Evolutionary conservation across 1,284 basidiomycete species (phyloP), one percentile per base, ranked within the genome.

Genomic region (Ustilago hordei): DNA sequence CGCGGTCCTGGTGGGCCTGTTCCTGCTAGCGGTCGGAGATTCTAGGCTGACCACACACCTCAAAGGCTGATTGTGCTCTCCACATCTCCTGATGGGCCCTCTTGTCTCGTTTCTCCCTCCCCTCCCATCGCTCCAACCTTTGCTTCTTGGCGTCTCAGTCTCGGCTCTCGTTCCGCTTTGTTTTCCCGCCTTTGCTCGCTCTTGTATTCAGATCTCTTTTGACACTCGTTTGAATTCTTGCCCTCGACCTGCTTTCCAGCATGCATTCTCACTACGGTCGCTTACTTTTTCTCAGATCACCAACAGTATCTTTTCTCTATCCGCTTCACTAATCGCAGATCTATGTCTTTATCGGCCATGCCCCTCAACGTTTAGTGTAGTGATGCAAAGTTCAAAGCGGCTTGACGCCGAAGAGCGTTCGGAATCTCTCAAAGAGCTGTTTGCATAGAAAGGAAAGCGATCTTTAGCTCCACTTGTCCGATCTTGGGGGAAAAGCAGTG

Each of bases 341-440:
- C 53, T 60, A 66, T 56, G 50, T 47, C 39, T 45, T 19, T 45
- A 8, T 60, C 23, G 55, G 23, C 17, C 50, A 9, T n/a, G 43
- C 12, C 43, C 19, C 13, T 38, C 28, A 47, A 4, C 32, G 36
- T 52, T 31, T 6, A 15, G 11, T 19, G 17, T 39, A 4, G 48
- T 32, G 31, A 12, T 32, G 41, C 9, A 13, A 8, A 45, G 8
- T 57, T 43, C 53, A 82, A 11, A 82, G 64, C 2, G 81, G 81
- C 50, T 80, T 80, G 58, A 82, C 65, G 48, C 81, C 81, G 39
- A 82, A 79, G 0, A 81, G 52, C 0, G 71, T 57, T 0, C 81
- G 69, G 62, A 82, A 81, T 36, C 69, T 55, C 54, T 82, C 79
- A 53, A 82, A 82, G 36, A 82, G 74, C 75, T 78, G 64, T 15